Evolutionary conservation across 352 stramenopile species (phyloP).

Genomic region (Phytopythium cucurbitacearum): DNA sequence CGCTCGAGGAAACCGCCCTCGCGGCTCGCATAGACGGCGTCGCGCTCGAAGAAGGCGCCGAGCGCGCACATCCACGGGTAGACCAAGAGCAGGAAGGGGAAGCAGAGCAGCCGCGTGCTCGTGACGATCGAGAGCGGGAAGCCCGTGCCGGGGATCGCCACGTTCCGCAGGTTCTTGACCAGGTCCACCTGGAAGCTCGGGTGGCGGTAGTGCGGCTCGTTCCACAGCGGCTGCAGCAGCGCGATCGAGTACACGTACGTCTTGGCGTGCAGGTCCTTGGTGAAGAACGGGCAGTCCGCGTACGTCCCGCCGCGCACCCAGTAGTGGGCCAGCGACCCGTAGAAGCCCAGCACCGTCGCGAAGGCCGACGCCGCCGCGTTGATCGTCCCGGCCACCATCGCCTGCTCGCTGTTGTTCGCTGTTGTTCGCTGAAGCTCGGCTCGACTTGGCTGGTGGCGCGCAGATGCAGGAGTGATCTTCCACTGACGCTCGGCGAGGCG

Average conservation of each 20-base stretch:
- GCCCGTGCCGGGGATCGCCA: constrained; percentile 96
- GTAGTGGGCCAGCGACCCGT: constrained; percentile 75
- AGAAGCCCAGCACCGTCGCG: constrained; percentile 64
- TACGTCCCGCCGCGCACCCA: constrained; percentile 73
- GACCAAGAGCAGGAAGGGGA: constrained; percentile 85
- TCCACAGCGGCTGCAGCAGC: constrained; percentile 93
- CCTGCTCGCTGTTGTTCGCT: too few relatives aligned
- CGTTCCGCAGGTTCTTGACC: constrained; percentile 96
- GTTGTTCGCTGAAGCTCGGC: too few relatives aligned
- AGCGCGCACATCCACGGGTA: constrained; percentile 86
- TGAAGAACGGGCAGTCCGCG: constrained; percentile 76
- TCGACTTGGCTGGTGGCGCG: neutral
- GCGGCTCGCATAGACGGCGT: constrained; percentile 55
- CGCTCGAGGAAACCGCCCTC: constrained; percentile 79
- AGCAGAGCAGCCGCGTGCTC: constrained; percentile 78
- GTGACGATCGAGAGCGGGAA: constrained; percentile 89
- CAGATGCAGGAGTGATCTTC: constrained; percentile 6
- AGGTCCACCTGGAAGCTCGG: constrained; percentile 93
- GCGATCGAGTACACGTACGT: constrained; percentile 95
- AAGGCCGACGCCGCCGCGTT: constrained; percentile 14
- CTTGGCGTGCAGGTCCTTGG: constrained; percentile 74
- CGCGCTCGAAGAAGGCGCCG: constrained; percentile 74
- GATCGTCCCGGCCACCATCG: constrained; percentile 28
- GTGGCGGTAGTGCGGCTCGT: constrained; percentile 96
- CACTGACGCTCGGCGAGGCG: too few relatives aligned